A percentile compares a stretch with the other conserved stretches of the same genome.
Evolutionary conservation across 208 protist genomes (phyloP).

Genomic region (Acanthamoeba healyi): DNA sequence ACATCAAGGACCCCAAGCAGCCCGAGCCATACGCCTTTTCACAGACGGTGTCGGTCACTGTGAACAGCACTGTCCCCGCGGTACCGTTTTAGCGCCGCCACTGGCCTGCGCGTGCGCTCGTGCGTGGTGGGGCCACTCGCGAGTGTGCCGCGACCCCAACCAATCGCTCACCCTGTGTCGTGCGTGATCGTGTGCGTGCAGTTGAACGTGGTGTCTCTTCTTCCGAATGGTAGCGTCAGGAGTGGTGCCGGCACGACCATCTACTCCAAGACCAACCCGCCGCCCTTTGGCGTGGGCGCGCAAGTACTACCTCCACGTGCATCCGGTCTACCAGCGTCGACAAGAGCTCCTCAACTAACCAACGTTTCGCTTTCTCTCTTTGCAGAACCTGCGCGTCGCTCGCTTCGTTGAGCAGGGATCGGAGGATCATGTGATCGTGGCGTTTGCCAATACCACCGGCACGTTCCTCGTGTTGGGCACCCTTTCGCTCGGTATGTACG

Average conservation of each 20-base stretch:
- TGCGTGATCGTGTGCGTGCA: too few species aligned
- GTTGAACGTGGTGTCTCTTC: not conserved
- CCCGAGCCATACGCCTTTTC: not conserved
- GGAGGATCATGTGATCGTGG: not conserved
- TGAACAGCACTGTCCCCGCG: not conserved
- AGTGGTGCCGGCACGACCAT: constrained; percentile 5
- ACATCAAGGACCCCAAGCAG: constrained; percentile 7
- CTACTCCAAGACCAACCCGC: not conserved
- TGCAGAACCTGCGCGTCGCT: not conserved
- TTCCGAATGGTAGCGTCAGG: not conserved
- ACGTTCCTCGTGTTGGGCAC: not conserved
- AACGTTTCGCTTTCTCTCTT: not conserved
- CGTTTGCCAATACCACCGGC: not conserved
- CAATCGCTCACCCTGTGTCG: too few species aligned
- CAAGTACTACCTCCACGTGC: too few species aligned
- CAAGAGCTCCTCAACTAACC: too few species aligned
- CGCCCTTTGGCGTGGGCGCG: not conserved
- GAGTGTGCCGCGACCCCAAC: too few species aligned
- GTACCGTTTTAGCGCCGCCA: not conserved
- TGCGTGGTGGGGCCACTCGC: too few species aligned
- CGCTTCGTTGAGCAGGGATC: not conserved
- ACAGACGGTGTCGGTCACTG: not conserved
- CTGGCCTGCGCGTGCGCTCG: not conserved
- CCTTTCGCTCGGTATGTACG: not conserved
- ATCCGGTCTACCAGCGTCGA: too few species aligned